Base-by-base conservation (phyloP, 1,139 yeast genomes). In the Kurtzmaniella quercitrusa region DNA sequence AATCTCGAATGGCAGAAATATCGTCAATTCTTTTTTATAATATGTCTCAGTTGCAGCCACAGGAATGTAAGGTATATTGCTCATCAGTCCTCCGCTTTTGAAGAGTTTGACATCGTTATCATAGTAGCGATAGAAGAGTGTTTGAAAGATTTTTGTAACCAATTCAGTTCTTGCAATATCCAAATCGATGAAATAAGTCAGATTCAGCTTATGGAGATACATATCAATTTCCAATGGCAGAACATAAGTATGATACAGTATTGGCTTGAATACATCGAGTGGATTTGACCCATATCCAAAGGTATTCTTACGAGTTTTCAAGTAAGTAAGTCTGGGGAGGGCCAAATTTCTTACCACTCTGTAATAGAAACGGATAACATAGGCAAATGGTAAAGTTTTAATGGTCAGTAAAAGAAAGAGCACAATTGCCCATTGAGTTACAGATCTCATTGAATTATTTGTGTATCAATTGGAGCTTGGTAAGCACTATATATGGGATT, bases 171-270 rank as follows among this genome's bases (percentile, higher is more conserved):
- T 77, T 2, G 89, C 84, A 49, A 88, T 71, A 57, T 91, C 97
- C 56, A 88, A 67, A 54, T 91, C 98, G n/a, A 73, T 65, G 55
- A 86, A 85, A 61, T 89, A 91, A 1, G 96, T 85, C 16, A 91
- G 80, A 60, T 91, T 91, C 46, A 85, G 81, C 65, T 91, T 91
- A 67, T 91, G 98, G 43, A 88, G 56, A 56, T 88, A 88, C 70
- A 86, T 76, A 61, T 91, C 98, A 54, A 88, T 78, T 59, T 91
- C 97, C 55, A 86, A 65, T 7, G 87, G 80, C 1, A 93, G 82
- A 28, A 86, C 88, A 49, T 80, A 81, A 0, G 88, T 75, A 14
- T 61, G 50, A 53, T 75, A 71, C 5, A 62, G 56, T 1, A 71
- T 60, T 44, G 76, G 69, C 28, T 69, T 66, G 60, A 82, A 82